Evolutionary conservation across 2,329 filamentous ascomycete species (phyloP), one percentile per base, ranked within the genome.

Genomic region (Paracorniculantispora psalliotae): DNA sequence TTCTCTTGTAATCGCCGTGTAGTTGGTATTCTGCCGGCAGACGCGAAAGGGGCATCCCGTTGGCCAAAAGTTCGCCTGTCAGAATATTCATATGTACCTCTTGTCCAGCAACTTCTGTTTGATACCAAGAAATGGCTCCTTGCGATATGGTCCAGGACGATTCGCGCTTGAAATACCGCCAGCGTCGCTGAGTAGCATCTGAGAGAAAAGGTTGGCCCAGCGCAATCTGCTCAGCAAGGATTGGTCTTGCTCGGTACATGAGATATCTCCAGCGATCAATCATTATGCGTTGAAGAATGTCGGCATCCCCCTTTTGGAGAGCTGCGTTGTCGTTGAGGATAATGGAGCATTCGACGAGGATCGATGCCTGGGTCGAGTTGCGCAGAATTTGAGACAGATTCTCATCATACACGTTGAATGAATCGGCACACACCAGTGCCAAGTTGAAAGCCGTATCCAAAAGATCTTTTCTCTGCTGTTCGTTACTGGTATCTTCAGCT

Each of bases 21-120:
- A 15, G 8, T 35, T 77, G 71, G 51, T 81, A 85, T 0, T 74
- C 61, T 0, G 12, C 2, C 0, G 82, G 82, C 0, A 85, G 70
- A 2, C 77, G 73, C 4, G 73, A 66, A 0, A 84, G 63, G 0
- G 80, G 81, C 1, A 69, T 44, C 0, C 82, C 82, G 59, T 84
- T 73, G 0, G 86, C 74, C 0, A 84, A 71, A 0, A 87, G 68
- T 25, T 78, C 71, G 0, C 78, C 82, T 0, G 73, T 79, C 2
- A 87, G 62, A 0, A 83, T 51, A 61, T 83, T 82, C 62, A 78
- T 79, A 26, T 79, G 75, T 3, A 81, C 72, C 3, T 30, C 6
- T 23, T 71, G 62, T 3, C 44, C 44, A 4, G 61, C 30, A 2
- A 26, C 37, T 8, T 43, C 5, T 44, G n/a, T 43, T 17, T 48